Evolutionary conservation across 352 stramenopile species (phyloP).

Genomic region (Phytopythium litorale): DNA sequence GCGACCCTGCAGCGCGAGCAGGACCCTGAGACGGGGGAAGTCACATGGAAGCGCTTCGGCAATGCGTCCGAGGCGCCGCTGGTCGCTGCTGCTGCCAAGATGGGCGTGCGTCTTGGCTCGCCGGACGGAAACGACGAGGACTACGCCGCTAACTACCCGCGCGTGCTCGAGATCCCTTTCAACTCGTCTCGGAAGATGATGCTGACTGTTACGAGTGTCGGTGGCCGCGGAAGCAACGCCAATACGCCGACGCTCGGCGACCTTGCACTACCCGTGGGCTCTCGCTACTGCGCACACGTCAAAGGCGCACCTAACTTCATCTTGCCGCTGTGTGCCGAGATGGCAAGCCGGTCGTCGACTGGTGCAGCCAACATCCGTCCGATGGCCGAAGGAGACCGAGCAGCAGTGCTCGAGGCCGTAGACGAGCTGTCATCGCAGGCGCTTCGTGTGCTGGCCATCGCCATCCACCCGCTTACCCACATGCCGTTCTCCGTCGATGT

Average conservation of each 20-base stretch:
- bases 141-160: constrained; percentile 31
- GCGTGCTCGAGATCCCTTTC: constrained; percentile 92
- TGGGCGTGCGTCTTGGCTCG: constrained; percentile 24
- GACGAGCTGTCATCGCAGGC: constrained; percentile 71
- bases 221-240: constrained; percentile 8
- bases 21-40: constrained; percentile 9
- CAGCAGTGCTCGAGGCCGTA: constrained; percentile 51
- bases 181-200: constrained; percentile 91
- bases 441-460: constrained; percentile 88
- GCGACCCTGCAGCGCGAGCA: constrained; percentile 55
- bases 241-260: constrained; percentile 29
- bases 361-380: constrained; percentile 9
- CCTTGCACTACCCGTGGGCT: constrained; percentile 29
- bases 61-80: constrained; percentile 77
- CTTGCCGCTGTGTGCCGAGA: constrained; percentile 51
- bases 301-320: constrained; percentile 78
- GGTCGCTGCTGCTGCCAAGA: constrained; percentile 68
- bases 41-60: constrained; percentile 47
- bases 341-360: constrained; percentile 2
- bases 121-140: constrained; percentile 44
- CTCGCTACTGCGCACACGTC: constrained; percentile 46
- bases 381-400: constrained; percentile 37
- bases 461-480: constrained; percentile 62
- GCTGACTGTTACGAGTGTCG: constrained; percentile 9
- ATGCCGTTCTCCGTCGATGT: constrained; percentile 39